Percentiles rank a stretch among this genome's conserved stretches.
These are phyloP conservation scores for Neostapfia colusana DNA, from an alignment of 176 grass and related monocot species.

Conservation along the genomic window DNA sequence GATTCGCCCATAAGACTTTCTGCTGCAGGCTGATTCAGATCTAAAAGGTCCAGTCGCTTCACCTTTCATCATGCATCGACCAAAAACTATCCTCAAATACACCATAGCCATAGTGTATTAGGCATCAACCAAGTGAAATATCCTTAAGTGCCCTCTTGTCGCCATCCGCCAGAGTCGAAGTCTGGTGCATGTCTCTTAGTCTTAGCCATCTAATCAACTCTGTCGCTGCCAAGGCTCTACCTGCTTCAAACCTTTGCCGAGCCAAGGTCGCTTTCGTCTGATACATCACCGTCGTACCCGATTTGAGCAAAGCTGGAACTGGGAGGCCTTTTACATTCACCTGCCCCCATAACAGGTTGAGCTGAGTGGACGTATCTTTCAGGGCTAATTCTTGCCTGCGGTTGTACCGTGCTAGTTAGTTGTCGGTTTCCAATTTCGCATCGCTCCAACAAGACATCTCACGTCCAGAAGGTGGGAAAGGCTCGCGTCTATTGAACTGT, in stretches of 20 bases:
- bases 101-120: not conserved
- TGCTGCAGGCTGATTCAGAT: not conserved
- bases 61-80: conserved; percentile 20
- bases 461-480: not conserved
- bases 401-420: not conserved
- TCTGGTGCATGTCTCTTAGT: not conserved
- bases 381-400: not conserved
- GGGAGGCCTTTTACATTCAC: conserved; percentile 14
- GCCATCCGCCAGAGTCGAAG: not conserved
- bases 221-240: conserved; percentile 22
- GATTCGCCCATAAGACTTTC: conserved; percentile 19
- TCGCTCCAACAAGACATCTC: not conserved
- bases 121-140: conserved; percentile 14
- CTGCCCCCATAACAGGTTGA: conserved; percentile 29
- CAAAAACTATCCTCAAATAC: not conserved
- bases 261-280: conserved; percentile 28
- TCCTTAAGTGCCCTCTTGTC: conserved; percentile 1
- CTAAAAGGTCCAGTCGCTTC: conserved; percentile 1
- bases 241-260: conserved; percentile 29
- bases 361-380: conserved; percentile 34
- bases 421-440: not conserved
- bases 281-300: conserved; percentile 27
- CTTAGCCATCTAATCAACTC: not conserved
- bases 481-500: not conserved
- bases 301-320: conserved; percentile 26